Percentiles rank a stretch among this genome's conserved stretches.
phyloP scores from a whole-genome alignment of 192 early-diverging fungal species.

The Coemansia sp. region DNA sequence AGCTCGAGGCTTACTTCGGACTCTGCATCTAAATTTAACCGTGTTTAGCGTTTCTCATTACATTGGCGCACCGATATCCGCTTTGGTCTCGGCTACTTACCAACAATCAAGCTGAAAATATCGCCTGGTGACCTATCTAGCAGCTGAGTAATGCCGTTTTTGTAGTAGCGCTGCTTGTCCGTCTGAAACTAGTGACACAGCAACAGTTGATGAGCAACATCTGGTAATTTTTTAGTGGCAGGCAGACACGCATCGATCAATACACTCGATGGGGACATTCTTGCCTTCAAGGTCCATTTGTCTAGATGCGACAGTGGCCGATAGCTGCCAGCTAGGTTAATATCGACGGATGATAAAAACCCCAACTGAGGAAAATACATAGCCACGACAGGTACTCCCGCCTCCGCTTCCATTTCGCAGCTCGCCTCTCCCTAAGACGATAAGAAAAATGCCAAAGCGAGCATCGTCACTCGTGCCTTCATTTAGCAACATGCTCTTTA shows the following conservation, averaged over 20 bases:
- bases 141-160: slow-evolving; percentile 48
- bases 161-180: slow-evolving; percentile 46
- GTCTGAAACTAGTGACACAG: slow-evolving; percentile 37
- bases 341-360: slow-evolving; percentile 42
- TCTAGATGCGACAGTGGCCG: not conserved
- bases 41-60: not conserved
- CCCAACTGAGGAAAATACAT: slow-evolving; percentile 52
- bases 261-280: not conserved
- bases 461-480: not conserved
- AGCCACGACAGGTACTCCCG: slow-evolving; percentile 29
- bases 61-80: not conserved
- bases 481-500: not conserved
- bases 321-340: not conserved
- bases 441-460: not conserved
- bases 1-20: slow-evolving; percentile 77
- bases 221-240: not conserved
- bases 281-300: slow-evolving; percentile 32
- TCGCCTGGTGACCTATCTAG: slow-evolving; percentile 82
- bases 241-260: not conserved
- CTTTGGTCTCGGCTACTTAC: slow-evolving; percentile 28
- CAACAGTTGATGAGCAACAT: not conserved
- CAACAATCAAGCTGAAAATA: slow-evolving; percentile 77
- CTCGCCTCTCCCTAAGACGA: slow-evolving; percentile 27
- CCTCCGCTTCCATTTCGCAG: slow-evolving; percentile 26
- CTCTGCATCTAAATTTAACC: slow-evolving; percentile 63